Evolutionary conservation across 78 protist genomes (phyloP).

Genomic region (Monosiga brevicollis): DNA sequence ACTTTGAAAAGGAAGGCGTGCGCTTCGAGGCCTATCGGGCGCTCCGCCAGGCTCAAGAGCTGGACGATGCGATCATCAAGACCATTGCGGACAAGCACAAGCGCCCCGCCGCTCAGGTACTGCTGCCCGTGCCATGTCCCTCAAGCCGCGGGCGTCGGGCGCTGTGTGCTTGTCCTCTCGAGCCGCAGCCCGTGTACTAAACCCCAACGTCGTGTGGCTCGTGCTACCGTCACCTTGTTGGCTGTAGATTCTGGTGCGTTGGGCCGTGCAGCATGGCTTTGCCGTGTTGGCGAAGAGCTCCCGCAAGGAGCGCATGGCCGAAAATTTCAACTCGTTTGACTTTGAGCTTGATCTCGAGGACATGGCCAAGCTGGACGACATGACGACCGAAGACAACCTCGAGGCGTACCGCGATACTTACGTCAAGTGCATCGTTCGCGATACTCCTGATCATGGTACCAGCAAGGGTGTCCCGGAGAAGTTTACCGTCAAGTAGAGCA

Average conservation of each 20-base stretch:
- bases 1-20: background rate
- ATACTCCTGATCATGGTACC: background rate
- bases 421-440: background rate
- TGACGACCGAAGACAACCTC: background rate
- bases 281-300: background rate
- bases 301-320: background rate
- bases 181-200: background rate
- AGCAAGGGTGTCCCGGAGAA: background rate
- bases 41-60: background rate
- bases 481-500: background rate
- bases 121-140: background rate
- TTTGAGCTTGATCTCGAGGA: background rate
- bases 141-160: background rate
- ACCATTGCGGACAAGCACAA: background rate
- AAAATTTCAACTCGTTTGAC: background rate
- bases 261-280: background rate
- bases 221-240: background rate
- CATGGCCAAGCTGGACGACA: background rate
- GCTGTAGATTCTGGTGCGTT: background rate
- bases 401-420: background rate
- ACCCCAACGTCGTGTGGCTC: background rate
- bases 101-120: background rate
- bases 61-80: background rate
- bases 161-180: background rate
- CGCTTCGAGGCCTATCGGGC: background rate